These are phyloP conservation scores for Nectriaceae sp. DNA, from an alignment of 2,329 filamentous ascomycete species.

Conservation along the genomic window DNA sequence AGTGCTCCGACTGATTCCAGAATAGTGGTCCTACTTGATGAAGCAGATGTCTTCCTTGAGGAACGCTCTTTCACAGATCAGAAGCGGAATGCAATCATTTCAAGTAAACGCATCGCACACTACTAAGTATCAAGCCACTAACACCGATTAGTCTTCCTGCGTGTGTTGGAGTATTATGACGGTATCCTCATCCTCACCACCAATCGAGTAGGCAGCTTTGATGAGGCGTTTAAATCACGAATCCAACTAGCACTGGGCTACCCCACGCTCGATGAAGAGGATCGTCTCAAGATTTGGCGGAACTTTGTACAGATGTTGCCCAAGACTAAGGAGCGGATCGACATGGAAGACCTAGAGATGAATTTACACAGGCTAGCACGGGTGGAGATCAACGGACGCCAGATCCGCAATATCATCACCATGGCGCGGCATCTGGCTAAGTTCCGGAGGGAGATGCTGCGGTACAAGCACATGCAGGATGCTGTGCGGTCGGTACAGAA, in stretches of 20 bases:
- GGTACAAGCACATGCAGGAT: conserved; percentile 12
- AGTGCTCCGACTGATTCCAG: too few relatives aligned
- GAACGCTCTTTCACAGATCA: conserved; percentile 8
- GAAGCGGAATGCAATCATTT: conserved; percentile 12
- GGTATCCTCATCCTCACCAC: conserved; percentile 48
- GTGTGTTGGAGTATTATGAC: conserved; percentile 42
- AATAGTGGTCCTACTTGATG: conserved; percentile 9
- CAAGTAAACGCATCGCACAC: background rate
- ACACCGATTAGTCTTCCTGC: conserved; percentile 37
- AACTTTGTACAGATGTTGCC: conserved; percentile 26
- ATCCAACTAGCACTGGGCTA: conserved; percentile 32
- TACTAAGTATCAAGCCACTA: background rate
- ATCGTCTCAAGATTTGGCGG: conserved; percentile 28
- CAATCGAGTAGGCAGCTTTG: conserved; percentile 46
- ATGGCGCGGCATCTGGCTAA: conserved; percentile 16
- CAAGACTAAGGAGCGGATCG: conserved; percentile 20
- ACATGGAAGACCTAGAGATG: conserved; percentile 8
- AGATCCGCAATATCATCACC: conserved; percentile 32
- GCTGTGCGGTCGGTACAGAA: conserved; percentile 8
- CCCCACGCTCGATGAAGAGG: conserved; percentile 20
- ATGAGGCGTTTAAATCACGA: too few relatives aligned
- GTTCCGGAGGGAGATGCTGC: conserved; percentile 7
- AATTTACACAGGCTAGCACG: conserved; percentile 10
- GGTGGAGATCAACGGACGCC: conserved; percentile 28
- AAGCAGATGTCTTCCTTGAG: too few relatives aligned